These are phyloP conservation scores for Spongospora subterranea DNA, from an alignment of 208 protist genomes.

Conservation along the genomic window DNA sequence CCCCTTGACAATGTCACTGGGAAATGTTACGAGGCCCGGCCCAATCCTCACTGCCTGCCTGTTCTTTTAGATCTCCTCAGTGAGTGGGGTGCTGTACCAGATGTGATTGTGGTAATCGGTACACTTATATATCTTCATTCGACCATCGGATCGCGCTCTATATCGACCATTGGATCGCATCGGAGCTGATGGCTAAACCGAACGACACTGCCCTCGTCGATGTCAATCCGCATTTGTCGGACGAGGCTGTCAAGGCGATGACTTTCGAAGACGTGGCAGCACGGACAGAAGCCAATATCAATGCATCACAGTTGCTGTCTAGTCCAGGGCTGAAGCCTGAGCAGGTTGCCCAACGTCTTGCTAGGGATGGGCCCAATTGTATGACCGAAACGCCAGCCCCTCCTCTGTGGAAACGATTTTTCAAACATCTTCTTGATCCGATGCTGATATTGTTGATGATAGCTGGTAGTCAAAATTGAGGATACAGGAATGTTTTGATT, in stretches of 20 bases:
- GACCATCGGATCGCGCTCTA: too few species aligned
- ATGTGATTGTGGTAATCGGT: too few species aligned
- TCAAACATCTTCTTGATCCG: slow-evolving; percentile 43
- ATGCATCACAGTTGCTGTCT: neutral
- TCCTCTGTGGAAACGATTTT: slow-evolving; percentile 34
- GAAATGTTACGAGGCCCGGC: too few species aligned
- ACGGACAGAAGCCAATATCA: neutral
- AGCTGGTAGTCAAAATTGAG: neutral
- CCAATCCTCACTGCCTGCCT: too few species aligned
- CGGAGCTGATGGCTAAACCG: too few species aligned
- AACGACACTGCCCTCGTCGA: neutral
- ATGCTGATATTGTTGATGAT: slow-evolving; percentile 13
- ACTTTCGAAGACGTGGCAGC: neutral
- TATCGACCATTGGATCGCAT: too few species aligned
- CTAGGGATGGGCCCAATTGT: slow-evolving; percentile 22
- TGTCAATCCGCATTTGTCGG: neutral
- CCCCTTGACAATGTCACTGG: too few species aligned
- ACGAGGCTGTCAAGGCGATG: neutral
- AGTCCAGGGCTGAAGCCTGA: slow-evolving; percentile 33
- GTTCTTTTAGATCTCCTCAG: too few species aligned
- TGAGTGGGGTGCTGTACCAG: too few species aligned
- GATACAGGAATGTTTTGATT: neutral
- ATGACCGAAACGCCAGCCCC: neutral
- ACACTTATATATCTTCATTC: too few species aligned
- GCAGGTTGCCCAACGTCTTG: neutral